Evolutionary conservation across 129 eudicot species (phyloP).

Genomic region (Smallanthus sonchifolius): DNA sequence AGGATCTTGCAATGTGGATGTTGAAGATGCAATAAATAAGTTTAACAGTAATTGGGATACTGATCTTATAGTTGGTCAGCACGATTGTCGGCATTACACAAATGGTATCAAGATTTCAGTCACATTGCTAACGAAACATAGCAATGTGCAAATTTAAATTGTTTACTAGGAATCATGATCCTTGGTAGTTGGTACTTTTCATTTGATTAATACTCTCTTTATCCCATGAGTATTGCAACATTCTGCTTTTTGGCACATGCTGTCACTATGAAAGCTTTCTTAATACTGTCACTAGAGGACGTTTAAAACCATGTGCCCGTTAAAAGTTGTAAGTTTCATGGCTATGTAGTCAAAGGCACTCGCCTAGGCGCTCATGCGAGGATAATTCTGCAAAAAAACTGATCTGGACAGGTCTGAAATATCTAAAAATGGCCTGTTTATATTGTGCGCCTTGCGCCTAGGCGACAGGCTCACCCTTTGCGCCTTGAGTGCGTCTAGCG

Average conservation of each 20-base stretch:
- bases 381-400: too few species aligned
- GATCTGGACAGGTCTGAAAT: too few species aligned
- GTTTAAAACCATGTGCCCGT: background rate
- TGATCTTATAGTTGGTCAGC: conserved; percentile 52
- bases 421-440: too few species aligned
- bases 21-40: conserved; percentile 35
- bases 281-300: background rate
- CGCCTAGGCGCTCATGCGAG: too few species aligned
- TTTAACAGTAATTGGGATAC: conserved; percentile 76
- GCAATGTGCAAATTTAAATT: background rate
- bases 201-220: background rate
- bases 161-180: background rate
- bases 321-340: background rate
- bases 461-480: too few species aligned
- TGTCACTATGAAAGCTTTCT: background rate
- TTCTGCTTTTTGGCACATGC: background rate
- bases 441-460: too few species aligned
- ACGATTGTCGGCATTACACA: conserved; percentile 80
- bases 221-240: background rate
- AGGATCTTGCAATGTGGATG: conserved; percentile 47
- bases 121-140: background rate
- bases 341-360: too few species aligned
- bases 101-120: conserved; percentile 43
- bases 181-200: background rate
- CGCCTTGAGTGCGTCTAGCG: too few species aligned